phyloP scores from a whole-genome alignment of 2,329 filamentous ascomycete species.

The Arthrobotrys pseudoclavata region DNA sequence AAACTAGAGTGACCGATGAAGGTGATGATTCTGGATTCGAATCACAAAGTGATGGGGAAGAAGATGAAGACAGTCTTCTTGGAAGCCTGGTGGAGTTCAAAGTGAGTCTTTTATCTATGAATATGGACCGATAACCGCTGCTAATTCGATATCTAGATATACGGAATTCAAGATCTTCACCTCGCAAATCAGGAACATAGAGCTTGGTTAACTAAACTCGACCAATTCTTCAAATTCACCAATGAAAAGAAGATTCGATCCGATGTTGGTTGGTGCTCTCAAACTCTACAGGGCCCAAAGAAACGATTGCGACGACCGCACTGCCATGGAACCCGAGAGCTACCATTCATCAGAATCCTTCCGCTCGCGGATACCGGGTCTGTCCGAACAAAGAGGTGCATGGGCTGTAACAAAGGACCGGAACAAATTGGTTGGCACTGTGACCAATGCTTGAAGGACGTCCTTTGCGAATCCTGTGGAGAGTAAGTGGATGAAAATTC shows the following conservation, averaged over 20 bases:
- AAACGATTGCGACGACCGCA: slow-evolving; percentile 43
- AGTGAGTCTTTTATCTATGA: slow-evolving; percentile 20
- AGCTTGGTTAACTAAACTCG: slow-evolving; percentile 32
- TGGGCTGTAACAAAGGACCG: slow-evolving; percentile 43
- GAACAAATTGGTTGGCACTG: slow-evolving; percentile 57
- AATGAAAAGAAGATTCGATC: slow-evolving; percentile 43
- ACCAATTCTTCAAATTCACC: slow-evolving; percentile 54
- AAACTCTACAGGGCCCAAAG: slow-evolving; percentile 54
- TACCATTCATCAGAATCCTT: slow-evolving; percentile 49
- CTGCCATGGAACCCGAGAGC: slow-evolving; percentile 41
- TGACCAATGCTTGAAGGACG: slow-evolving; percentile 52
- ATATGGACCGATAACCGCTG: background rate
- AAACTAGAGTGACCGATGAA: slow-evolving; percentile 20
- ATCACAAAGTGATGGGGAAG: slow-evolving; percentile 45
- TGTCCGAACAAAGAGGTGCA: slow-evolving; percentile 32
- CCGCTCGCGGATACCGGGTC: slow-evolving; percentile 56
- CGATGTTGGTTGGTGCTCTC: slow-evolving; percentile 57
- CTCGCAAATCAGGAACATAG: slow-evolving; percentile 36
- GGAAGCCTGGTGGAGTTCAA: slow-evolving; percentile 32
- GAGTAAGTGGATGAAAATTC: slow-evolving; percentile 27
- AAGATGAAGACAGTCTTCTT: slow-evolving; percentile 45
- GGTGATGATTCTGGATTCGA: slow-evolving; percentile 52
- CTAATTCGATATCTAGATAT: slow-evolving; percentile 31
- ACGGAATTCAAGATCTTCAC: slow-evolving; percentile 47
- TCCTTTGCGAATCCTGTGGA: slow-evolving; percentile 53